Base-by-base conservation (phyloP, 139 green algal genomes). In the Ettlia oleoabundans region DNA sequence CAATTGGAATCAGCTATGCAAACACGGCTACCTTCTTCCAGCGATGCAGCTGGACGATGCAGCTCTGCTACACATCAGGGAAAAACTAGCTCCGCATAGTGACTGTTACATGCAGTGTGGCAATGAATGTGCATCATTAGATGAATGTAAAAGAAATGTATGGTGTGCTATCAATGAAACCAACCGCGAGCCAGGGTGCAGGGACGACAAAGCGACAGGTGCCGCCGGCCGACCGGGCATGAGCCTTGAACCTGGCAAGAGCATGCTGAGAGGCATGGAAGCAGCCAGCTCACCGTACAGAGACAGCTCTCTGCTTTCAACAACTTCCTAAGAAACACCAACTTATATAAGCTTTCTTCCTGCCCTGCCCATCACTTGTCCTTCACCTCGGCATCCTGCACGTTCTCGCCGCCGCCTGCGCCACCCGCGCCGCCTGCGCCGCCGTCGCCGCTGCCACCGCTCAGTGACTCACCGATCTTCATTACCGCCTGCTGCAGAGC, bases 401-500 rank as follows among this genome's bases (percentile, higher is more conserved):
- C 79, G 51, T 89, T 89, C 67, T 85, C 78, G 51, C 61, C 62
- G 81, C 62, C 24, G 70, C 80, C 26, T 28, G 76, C 13, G 66
- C 77, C 30, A 28, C 69, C n/a, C n/a, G n/a, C 62, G 82, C 64
- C n/a, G 71, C 75, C n/a, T 24, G 70, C 18, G 67, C 78, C 32
- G 30, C 71, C 63, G 40, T 33, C 70, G 61, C 76, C 86, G 24
- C 32, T 43, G 35, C 73, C 61, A 71, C 86, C 82, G 74, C 86
- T 87, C 28, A 99, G 87, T n/a, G 81, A 69, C 91, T 98, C 92
- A 0, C 97, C 97, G 74, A 99, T 99, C 92, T 99, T 99, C 95
- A 99, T 98, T 43, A 90, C 81, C 5, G 94, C 95, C 62, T 93
- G 89, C 84, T 93, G 93, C 55, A 98, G 86, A 8, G 92, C 95